A percentile compares a stretch with the other conserved stretches of the same genome.
These are phyloP conservation scores for Malus domestica DNA, from an alignment of 306 rosid species.

Conservation along the genomic window ASM211411v1 NC_041801.1:12965001-12965500, in stretches of 20 bases:
- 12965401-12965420: background rate
- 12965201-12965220: background rate
- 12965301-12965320: background rate
- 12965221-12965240: slow-evolving; percentile 1
- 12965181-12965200: background rate
- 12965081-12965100: background rate
- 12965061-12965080: background rate
- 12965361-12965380: background rate
- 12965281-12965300: background rate
- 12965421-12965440: background rate
- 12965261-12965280: background rate
- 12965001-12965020: no score
- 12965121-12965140: background rate
- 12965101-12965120: background rate
- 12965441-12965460: background rate
- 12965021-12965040: no score
- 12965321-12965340: background rate
- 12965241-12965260: slow-evolving; percentile 5
- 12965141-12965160: background rate
- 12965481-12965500: background rate
- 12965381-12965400: background rate
- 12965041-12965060: no score
- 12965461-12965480: background rate
- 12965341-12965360: background rate
- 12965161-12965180: background rate